Base-by-base conservation (phyloP, 345 rosid genomes). In the Aethionema arabicum region DNA sequence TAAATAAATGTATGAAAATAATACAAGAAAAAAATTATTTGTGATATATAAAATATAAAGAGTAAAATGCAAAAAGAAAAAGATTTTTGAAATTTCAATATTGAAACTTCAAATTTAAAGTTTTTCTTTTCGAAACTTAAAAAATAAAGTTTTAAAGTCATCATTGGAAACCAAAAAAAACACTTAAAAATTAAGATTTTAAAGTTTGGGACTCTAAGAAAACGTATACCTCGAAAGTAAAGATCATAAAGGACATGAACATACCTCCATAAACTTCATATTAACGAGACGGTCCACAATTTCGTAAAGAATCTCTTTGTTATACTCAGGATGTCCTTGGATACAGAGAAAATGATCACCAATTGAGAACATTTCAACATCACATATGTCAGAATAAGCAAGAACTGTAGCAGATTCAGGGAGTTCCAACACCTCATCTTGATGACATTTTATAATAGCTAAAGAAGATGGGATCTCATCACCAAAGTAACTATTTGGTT, bases 281-380 rank as follows among this genome's bases (percentile, higher is more conserved):
- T 32, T 39, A 10, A 85, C 75, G 44, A 85, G 83, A 46, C 96
- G 95, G 39, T 88, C 96, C 1, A 88, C 80, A 47, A 91, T 82
- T 67, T 77, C 76, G 60, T 6, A 72, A 11, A 91, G 76, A 53
- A 91, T 88, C 70, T 83, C 98, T 43, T 80, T 83, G 72, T 88
- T 82, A 80, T 88, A 86, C 75, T 91, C 98, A 0, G 92, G 96
- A 59, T 91, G 95, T 3, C 98, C 96, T 76, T 91, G 98, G 69
- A 91, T 91, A 12, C 95, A 88, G 21, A 86, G 63, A 13, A 91
- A 76, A 48, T 73, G 95, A 12, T 78, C 74, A 11, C 78, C 91
- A 6, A 88, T 65, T 0, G 59, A 31, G 50, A 82, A 88, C 86
- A 88, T 85, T 58, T 91, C 98, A 1, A 91, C 84, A 4, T 87